Evolutionary conservation across 2,329 filamentous ascomycete species (phyloP), one percentile per base, ranked within the genome.

Genomic region (Aspergillus carbonarius): DNA sequence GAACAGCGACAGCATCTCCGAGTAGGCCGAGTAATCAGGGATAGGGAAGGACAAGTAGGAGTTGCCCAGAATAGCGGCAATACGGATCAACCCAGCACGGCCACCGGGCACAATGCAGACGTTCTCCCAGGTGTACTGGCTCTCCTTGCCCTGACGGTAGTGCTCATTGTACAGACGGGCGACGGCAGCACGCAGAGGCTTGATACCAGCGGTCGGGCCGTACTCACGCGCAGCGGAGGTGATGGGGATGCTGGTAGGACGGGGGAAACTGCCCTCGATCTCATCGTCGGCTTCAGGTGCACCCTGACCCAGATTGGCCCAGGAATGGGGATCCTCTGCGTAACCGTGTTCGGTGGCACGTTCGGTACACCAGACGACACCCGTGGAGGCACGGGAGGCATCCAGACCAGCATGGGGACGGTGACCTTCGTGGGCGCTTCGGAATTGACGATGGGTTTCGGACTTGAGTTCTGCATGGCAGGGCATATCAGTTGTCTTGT

Each of bases 101-200:
- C 93, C 93, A 75, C 93, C 93, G 47, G 93, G 93, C 3, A 98
- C 93, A 73, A 98, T 96, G 74, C 91, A 93, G 17, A 97, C 93
- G 75, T 98, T 98, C 81, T 98, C 93, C 90, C 91, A 97, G 5
- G 91, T 96, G 76, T 98, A 98, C 78, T 96, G 83, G 76, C 89
- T 93, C 10, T 87, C 83, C 80, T 95, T 96, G 71, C 90, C 92
- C 78, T 93, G 80, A 64, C 93, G 88, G 71, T 97, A 93, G 76
- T 93, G 90, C 74, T 89, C 89, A 71, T 98, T 98, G 84, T 98
- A 98, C 62, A 98, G 84, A 60, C 88, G 87, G 58, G 93, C 93
- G 46, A 98, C 92, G 17, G 93, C 93, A 71, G 92, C 90, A 67
- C 93, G 85, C 64, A 98, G 82, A 25, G 91, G 88, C 79, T 92